phyloP scores from a whole-genome alignment of 257 asterid species.

The Solanum clarkiae region DNA sequence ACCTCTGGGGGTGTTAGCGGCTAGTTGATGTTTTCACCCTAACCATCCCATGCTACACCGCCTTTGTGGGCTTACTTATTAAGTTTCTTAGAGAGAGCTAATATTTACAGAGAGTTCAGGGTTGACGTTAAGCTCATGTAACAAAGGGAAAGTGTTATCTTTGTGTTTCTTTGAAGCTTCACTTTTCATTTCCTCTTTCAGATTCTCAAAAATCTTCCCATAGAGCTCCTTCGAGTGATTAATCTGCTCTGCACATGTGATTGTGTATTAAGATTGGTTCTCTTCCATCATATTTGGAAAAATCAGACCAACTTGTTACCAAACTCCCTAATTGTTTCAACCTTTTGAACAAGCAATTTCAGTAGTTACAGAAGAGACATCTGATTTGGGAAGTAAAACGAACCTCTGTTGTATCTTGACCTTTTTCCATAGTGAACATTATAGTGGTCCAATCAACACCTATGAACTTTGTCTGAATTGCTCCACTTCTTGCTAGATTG shows the following conservation, averaged over 20 bases:
- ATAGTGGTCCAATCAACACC: conserved; percentile 68
- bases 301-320: background rate
- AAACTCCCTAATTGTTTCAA: background rate
- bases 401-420: conserved; percentile 79
- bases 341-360: background rate
- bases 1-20: background rate
- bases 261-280: background rate
- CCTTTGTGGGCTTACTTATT: background rate
- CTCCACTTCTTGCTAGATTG: conserved; percentile 67
- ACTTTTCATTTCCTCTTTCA: background rate
- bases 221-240: background rate
- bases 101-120: background rate
- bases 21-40: background rate
- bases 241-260: background rate
- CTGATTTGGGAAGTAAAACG: background rate
- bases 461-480: conserved; percentile 57
- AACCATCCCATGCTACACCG: background rate
- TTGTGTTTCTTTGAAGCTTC: background rate
- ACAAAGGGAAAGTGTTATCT: background rate
- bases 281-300: background rate
- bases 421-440: conserved; percentile 86
- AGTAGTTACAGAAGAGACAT: background rate
- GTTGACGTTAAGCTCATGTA: background rate
- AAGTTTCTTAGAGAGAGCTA: background rate
- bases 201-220: background rate